Percentiles rank a stretch among this genome's conserved stretches.
Conservation (phyloP, 75 land plant species). For the Sequoia sempervirens region DNA sequence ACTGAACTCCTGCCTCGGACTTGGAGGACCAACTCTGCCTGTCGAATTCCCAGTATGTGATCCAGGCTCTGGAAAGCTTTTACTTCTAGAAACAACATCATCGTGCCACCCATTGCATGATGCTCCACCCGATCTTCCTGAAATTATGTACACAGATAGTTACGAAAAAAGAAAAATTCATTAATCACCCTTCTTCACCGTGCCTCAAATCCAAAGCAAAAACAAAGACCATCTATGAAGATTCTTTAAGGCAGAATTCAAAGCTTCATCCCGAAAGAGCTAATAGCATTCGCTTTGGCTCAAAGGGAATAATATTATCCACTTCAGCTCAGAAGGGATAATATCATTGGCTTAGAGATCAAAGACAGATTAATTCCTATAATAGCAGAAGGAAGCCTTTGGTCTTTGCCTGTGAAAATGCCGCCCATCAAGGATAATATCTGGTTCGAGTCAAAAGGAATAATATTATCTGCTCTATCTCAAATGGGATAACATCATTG, state of each 20-base stretch:
- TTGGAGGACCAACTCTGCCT: background rate
- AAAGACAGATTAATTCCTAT: background rate
- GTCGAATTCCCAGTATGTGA: no score
- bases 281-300: background rate
- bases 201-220: background rate
- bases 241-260: background rate
- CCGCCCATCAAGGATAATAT: no score
- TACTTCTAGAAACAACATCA: no score
- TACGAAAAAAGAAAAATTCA: background rate
- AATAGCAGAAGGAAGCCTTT: no score
- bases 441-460: no score
- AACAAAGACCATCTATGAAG: background rate
- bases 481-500: no score
- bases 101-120: no score
- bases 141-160: no score
- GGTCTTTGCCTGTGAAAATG: no score
- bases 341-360: background rate
- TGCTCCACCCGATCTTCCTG: no score
- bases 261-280: background rate
- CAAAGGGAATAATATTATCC: background rate
- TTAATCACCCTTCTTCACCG: background rate
- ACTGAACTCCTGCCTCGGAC: slow-evolving; percentile 1
- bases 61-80: no score
- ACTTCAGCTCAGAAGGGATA: background rate
- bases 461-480: no score